Percentiles rank a stretch among this genome's conserved stretches.
Conservation (phyloP, 768 basidiomycete species). For the Boletus sp. region DNA sequence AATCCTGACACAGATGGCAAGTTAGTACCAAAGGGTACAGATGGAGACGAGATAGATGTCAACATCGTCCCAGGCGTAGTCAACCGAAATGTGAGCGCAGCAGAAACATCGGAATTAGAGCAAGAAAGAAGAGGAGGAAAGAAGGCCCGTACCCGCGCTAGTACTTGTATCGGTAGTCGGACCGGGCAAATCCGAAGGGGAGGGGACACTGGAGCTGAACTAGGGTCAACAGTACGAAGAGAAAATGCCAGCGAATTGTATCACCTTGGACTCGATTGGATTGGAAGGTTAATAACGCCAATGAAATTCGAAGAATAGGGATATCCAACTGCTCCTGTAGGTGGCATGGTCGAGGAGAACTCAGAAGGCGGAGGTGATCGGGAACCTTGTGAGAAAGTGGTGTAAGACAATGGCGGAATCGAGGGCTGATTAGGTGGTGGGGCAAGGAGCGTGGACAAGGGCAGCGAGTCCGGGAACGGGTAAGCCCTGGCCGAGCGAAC, state of each 20-base stretch:
- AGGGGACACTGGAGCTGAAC: not conserved
- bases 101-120: slow-evolving; percentile 20
- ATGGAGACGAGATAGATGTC: not conserved
- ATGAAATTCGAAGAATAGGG: not conserved
- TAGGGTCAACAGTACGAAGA: slow-evolving; percentile 2
- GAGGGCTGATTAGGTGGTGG: slow-evolving; percentile 7
- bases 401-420: not conserved
- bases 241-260: not conserved
- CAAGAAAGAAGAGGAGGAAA: slow-evolving; percentile 1
- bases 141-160: slow-evolving; percentile 21
- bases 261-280: slow-evolving; percentile 13
- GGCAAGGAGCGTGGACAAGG: slow-evolving; percentile 19
- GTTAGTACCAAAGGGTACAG: not conserved
- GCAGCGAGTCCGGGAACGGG: slow-evolving; percentile 13
- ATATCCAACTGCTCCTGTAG: not conserved
- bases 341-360: slow-evolving; percentile 3
- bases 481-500: slow-evolving; percentile 4
- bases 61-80: slow-evolving; percentile 1
- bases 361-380: slow-evolving; percentile 1
- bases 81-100: not conserved
- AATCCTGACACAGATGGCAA: not conserved
- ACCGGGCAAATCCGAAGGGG: not conserved
- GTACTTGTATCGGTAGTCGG: slow-evolving; percentile 4
- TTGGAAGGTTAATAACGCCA: not conserved
- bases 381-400: not conserved